phyloP scores from a whole-genome alignment of 2,329 filamentous ascomycete genomes.

The Beauveria sp. region DNA sequence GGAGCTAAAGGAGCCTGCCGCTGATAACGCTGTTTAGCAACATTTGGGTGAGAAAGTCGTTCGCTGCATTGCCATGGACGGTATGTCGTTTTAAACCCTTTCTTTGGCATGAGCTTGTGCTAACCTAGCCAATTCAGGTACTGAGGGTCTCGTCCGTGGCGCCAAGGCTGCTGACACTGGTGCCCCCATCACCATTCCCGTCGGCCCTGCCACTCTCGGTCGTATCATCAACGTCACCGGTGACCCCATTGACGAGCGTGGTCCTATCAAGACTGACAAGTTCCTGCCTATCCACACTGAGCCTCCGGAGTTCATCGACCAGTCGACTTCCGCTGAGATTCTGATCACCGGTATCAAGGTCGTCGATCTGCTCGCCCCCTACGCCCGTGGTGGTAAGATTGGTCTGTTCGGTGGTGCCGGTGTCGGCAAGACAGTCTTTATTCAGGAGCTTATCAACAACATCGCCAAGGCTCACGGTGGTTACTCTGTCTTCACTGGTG shows the following conservation, averaged over 20 bases:
- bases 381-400: conserved; percentile 99
- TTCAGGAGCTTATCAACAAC: conserved; percentile 99
- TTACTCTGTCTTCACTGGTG: conserved; percentile 99
- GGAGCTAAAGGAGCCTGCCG: conserved; percentile 10
- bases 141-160: conserved; percentile 97
- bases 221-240: conserved; percentile 99
- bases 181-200: conserved; percentile 90
- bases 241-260: conserved; percentile 99
- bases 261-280: conserved; percentile 92
- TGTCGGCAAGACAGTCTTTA: conserved; percentile 99
- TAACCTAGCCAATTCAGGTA: conserved; percentile 53
- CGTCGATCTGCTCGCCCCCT: conserved; percentile 96
- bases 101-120: background rate
- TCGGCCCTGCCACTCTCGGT: conserved; percentile 86
- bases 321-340: conserved; percentile 94
- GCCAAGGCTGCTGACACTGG: conserved; percentile 80
- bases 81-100: conserved; percentile 47
- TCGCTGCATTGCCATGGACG: conserved; percentile 99
- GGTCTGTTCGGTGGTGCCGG: conserved; percentile 99
- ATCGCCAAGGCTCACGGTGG: conserved; percentile 99
- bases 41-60: conserved; percentile 99
- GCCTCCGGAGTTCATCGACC: conserved; percentile 83
- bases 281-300: conserved; percentile 88
- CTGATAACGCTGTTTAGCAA: conserved; percentile 61
- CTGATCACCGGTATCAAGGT: conserved; percentile 99